These are phyloP conservation scores for Pichia kluyveri DNA, from an alignment of 805 yeast species.

Conservation along the genomic window DNA sequence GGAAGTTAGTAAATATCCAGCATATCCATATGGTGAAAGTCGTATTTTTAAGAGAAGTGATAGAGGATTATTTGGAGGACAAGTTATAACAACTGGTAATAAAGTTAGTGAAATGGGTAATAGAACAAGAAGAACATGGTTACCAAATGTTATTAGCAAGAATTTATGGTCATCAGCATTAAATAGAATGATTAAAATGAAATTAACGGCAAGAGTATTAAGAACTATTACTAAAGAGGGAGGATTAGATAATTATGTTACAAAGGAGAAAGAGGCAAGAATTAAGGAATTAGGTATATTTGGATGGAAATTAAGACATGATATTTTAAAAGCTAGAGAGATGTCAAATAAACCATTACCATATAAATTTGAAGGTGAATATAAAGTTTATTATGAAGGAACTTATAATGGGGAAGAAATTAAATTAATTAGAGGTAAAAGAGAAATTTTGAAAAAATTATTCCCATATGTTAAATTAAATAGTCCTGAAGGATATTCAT, in stretches of 20 bases:
- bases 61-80: constrained; percentile 86
- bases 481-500: constrained; percentile 34
- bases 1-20: constrained; percentile 41
- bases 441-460: constrained; percentile 47
- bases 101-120: constrained; percentile 68
- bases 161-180: constrained; percentile 80
- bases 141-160: constrained; percentile 72
- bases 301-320: constrained; percentile 86
- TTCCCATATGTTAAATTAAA: constrained; percentile 40
- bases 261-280: constrained; percentile 83
- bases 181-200: constrained; percentile 44
- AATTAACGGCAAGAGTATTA: constrained; percentile 71
- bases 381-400: constrained; percentile 43
- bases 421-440: constrained; percentile 53
- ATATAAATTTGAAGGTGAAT: constrained; percentile 26
- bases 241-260: constrained; percentile 82
- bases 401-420: constrained; percentile 31
- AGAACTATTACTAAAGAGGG: constrained; percentile 89
- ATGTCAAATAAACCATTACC: constrained; percentile 31
- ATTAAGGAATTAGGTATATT: constrained; percentile 84
- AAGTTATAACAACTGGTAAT: constrained; percentile 68
- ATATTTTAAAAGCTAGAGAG: constrained; percentile 44
- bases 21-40: constrained; percentile 74
- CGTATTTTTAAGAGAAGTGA: constrained; percentile 74
- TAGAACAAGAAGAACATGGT: constrained; percentile 64